Evolutionary conservation across 1,284 basidiomycete species (phyloP).

Genomic region (Anthracocystis setariae): DNA sequence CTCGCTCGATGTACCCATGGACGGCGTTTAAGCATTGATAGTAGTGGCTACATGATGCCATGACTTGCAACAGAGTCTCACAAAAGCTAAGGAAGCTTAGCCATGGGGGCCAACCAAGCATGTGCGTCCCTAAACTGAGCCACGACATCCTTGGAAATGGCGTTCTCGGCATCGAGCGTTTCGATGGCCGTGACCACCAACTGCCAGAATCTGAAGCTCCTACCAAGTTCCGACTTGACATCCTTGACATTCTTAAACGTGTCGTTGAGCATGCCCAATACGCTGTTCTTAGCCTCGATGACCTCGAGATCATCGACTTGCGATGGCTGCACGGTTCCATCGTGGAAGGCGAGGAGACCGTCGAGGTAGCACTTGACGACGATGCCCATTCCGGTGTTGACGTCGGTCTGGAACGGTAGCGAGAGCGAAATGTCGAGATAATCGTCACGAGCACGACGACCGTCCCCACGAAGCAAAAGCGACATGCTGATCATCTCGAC

Average conservation of each 20-base stretch:
- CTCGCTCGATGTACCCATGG: too few relatives aligned
- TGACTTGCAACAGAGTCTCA: not conserved
- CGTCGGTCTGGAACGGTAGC: slow-evolving; percentile 83
- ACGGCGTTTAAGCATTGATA: too few relatives aligned
- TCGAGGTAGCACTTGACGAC: slow-evolving; percentile 88
- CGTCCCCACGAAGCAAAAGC: slow-evolving; percentile 88
- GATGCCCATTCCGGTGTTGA: slow-evolving; percentile 97
- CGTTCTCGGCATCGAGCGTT: slow-evolving; percentile 75
- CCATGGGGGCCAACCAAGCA: slow-evolving; percentile 80
- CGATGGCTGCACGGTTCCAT: slow-evolving; percentile 72
- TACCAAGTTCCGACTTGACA: slow-evolving; percentile 86
- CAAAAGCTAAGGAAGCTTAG: slow-evolving; percentile 18
- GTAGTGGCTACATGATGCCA: too few relatives aligned
- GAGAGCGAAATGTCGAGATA: slow-evolving; percentile 85
- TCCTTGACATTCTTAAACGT: slow-evolving; percentile 89
- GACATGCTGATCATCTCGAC: slow-evolving; percentile 91
- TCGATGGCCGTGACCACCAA: slow-evolving; percentile 87
- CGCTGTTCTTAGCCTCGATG: slow-evolving; percentile 82
- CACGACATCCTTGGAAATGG: slow-evolving; percentile 82
- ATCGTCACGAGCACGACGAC: slow-evolving; percentile 85
- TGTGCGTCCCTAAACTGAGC: slow-evolving; percentile 95
- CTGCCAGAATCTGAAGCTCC: slow-evolving; percentile 98
- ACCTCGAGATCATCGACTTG: slow-evolving; percentile 78
- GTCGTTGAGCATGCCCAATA: slow-evolving; percentile 89
- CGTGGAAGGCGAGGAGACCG: slow-evolving; percentile 79